Evolutionary conservation across 768 basidiomycete species (phyloP), one percentile per base, ranked within the genome.

Genomic region (Melanogaster broomeanus): DNA sequence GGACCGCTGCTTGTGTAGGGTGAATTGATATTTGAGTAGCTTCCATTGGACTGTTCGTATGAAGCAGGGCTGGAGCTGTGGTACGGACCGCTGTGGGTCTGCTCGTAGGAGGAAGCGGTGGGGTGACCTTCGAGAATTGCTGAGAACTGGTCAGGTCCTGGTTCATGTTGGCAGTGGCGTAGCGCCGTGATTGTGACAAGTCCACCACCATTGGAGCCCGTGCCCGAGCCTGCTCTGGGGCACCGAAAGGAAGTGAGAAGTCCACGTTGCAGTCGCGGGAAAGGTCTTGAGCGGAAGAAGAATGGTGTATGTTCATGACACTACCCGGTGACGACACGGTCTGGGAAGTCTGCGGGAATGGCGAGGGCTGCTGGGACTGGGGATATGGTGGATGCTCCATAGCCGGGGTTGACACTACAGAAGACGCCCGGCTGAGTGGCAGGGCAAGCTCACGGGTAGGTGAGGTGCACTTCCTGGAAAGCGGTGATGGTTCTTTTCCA

Each of bases 401-500:
- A 15, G 13, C 45, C 1, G 58, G 51, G 15, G 52, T 64, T 4
- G 59, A 11, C 5, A 48, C 47, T 21, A 60, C 45, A 21, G 57
- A 58, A 7, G 61, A 19, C 0, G 44, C 40, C 24, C 34, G 64
- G 15, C 52, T 53, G 10, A 43, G 43, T 6, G 44, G 33, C 7
- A n/a, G 25, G 11, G 30, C 19, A n/a, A 52, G 9, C 7, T 62
- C 56, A 48, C 33, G 41, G 45, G 51, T 52, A 39, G 45, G 28
- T 8, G 52, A 35, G 22, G 45, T 39, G 7, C 51, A 55, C 1
- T 53, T 22, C 38, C 57, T 65, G 3, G 37, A 45, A 28, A 64
- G 57, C 21, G 63, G 60, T 13, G 66, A 53, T 27, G 52, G 48
- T 7, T 70, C 66, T 52, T 74, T 74, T 39, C 69, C 71, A 25